Evolutionary conservation across 495 filamentous ascomycete genomes (phyloP).

Genomic region (Penicillium nucicola): DNA sequence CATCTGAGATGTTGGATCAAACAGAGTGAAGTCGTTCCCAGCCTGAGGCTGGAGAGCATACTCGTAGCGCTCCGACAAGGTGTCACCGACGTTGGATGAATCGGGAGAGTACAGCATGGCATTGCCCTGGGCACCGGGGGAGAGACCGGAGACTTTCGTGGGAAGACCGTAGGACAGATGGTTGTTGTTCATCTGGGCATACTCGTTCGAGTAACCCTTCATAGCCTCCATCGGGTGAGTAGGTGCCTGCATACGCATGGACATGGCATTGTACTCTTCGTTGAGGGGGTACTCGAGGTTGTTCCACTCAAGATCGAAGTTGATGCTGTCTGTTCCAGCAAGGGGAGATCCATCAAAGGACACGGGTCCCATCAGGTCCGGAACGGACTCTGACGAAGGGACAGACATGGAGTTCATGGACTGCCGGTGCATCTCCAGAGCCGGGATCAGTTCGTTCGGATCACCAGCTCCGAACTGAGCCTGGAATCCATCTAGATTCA

Average conservation of each 20-base stretch:
- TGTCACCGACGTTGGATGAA: constrained; percentile 33
- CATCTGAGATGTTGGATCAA: constrained; percentile 6
- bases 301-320: constrained; percentile 36
- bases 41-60: constrained; percentile 26
- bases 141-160: constrained; percentile 48
- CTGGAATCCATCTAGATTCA: constrained; percentile 50
- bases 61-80: constrained; percentile 43
- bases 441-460: constrained; percentile 32
- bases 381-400: constrained; percentile 21
- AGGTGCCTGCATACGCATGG: constrained; percentile 35
- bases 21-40: constrained; percentile 48
- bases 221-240: constrained; percentile 24
- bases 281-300: constrained; percentile 31
- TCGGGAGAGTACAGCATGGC: constrained; percentile 62
- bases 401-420: constrained; percentile 27
- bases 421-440: constrained; percentile 22
- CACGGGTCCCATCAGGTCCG: constrained; percentile 20
- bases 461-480: constrained; percentile 51
- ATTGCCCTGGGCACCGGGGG: constrained; percentile 59
- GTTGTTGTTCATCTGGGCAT: background rate
- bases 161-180: background rate
- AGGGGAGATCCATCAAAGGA: constrained; percentile 22
- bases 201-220: constrained; percentile 24
- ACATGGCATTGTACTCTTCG: constrained; percentile 31
- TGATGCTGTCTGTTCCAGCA: constrained; percentile 27